Base-by-base conservation (phyloP, 169 alveolate species). In the Blepharisma undulans region DNA sequence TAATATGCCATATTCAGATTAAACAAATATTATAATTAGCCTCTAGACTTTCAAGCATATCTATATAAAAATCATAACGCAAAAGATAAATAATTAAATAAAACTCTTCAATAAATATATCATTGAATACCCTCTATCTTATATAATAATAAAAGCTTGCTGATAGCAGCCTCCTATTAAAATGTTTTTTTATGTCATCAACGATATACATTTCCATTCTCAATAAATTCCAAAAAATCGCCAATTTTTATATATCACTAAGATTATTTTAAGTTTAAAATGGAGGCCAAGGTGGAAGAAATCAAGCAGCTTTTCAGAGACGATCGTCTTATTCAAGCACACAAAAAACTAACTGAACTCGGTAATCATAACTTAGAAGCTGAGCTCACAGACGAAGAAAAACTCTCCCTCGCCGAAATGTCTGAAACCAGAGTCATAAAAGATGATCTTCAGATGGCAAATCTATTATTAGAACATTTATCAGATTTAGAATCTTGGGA, bases 401-500 rank as follows among this genome's bases (percentile, higher is more conserved):
- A 25, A 7, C 80, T 72, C 16, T 25, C 29, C 16, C 33, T 29
- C 10, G 33, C 80, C 0, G 80, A 72, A 72, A 48, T 48, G 66
- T 48, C 66, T 48, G 80, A 72, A 25, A 6, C 33, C 29, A 72
- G 33, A 18, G 33, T 72, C 33, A 25, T 72, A 72, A 72, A 29
- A 72, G 80, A 72, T 18, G 80, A 72, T 72, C 33, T 72, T 4
- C 29, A 72, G 33, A 29, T 25, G 33, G 80, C 80, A 25, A 29
- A 72, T 29, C 29, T 22, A 72, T 72, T 22, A 22, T 72, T 72
- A 34, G 77, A 84, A 36, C 22, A 32, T 21, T 32, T 84, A 60
- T n/a, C 89, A 25, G 89, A 84, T 36, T 33, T 48, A 32, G 74
- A 33, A 32, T 22, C 78, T 8, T 84, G 89, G 89, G 60, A 22